Evolutionary conservation across 805 yeast species (phyloP).

Genomic region (Suhomyces sp.): DNA sequence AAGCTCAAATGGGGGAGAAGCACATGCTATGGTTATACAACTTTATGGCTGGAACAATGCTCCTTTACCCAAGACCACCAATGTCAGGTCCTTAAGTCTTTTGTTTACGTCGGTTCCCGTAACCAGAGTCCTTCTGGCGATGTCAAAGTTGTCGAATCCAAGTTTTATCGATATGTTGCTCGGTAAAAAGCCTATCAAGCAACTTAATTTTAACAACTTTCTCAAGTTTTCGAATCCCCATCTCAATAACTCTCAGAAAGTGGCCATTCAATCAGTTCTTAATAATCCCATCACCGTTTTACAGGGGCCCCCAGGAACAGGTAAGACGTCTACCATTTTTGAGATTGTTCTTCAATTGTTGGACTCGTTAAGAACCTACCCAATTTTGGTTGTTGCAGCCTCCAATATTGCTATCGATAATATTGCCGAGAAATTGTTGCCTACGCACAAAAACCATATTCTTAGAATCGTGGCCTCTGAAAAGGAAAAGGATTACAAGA

Average conservation of each 20-base stretch:
- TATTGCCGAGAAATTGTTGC: constrained; percentile 65
- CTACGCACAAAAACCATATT: constrained; percentile 48
- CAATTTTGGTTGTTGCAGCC: constrained; percentile 71
- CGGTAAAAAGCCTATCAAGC: constrained; percentile 54
- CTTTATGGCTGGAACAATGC: constrained; percentile 58
- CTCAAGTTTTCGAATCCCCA: constrained; percentile 48
- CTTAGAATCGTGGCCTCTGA: constrained; percentile 57
- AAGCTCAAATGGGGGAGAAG: neutral
- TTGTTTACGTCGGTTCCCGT: constrained; percentile 65
- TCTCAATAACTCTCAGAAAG: constrained; percentile 58
- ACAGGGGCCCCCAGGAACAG: constrained; percentile 46
- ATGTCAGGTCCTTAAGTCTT: constrained; percentile 36
- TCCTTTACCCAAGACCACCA: constrained; percentile 46
- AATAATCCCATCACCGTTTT: constrained; percentile 48
- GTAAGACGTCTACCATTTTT: constrained; percentile 43
- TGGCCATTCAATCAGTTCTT: constrained; percentile 52
- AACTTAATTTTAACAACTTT: constrained; percentile 55
- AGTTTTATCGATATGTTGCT: constrained; percentile 51
- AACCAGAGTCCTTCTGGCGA: constrained; percentile 61
- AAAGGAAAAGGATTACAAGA: constrained; percentile 59
- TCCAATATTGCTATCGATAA: constrained; percentile 75
- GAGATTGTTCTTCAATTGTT: constrained; percentile 52
- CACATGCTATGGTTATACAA: constrained; percentile 46
- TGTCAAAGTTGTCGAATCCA: constrained; percentile 55
- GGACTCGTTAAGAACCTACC: constrained; percentile 53